Evolutionary conservation across 768 basidiomycete species (phyloP).

Genomic region (Hortiboletus flavorubellus): DNA sequence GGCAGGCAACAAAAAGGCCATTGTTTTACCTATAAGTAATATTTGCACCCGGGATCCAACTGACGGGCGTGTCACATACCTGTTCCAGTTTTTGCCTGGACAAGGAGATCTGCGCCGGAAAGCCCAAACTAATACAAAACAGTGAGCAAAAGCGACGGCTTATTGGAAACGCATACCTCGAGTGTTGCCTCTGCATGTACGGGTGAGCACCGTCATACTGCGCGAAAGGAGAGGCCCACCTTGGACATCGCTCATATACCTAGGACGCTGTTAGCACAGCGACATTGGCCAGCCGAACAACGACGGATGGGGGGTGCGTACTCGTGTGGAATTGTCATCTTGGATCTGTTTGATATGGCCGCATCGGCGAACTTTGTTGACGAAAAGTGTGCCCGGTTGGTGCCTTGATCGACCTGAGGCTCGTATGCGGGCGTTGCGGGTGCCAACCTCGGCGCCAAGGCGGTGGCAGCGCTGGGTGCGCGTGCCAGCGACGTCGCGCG

Average conservation of each 20-base stretch:
- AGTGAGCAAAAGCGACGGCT: constrained; percentile 1
- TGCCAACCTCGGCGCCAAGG: constrained; percentile 8
- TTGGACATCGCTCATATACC: constrained; percentile 48
- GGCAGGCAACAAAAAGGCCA: constrained; percentile 74
- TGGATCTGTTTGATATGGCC: constrained; percentile 39
- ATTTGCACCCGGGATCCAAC: not conserved
- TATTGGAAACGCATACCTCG: constrained; percentile 22
- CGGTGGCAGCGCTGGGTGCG: constrained; percentile 8
- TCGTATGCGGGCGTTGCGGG: not conserved
- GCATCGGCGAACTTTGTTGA: constrained; percentile 28
- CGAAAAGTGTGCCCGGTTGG: constrained; percentile 29
- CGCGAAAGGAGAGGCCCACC: constrained; percentile 24
- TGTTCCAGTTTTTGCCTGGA: constrained; percentile 59
- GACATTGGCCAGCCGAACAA: constrained; percentile 3
- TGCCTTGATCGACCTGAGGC: constrained; percentile 11
- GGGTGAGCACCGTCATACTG: not conserved
- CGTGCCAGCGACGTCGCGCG: constrained; percentile 7
- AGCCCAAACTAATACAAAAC: constrained; percentile 33
- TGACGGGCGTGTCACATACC: constrained; percentile 35
- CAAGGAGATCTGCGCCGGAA: constrained; percentile 43
- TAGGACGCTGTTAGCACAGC: constrained; percentile 11
- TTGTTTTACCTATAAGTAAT: constrained; percentile 51
- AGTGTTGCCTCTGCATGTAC: constrained; percentile 38
- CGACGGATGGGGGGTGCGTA: constrained; percentile 22
- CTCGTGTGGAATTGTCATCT: constrained; percentile 43